Evolutionary conservation across 2,329 filamentous ascomycete genomes (phyloP).

Genomic region (Alternaria brassicae): DNA sequence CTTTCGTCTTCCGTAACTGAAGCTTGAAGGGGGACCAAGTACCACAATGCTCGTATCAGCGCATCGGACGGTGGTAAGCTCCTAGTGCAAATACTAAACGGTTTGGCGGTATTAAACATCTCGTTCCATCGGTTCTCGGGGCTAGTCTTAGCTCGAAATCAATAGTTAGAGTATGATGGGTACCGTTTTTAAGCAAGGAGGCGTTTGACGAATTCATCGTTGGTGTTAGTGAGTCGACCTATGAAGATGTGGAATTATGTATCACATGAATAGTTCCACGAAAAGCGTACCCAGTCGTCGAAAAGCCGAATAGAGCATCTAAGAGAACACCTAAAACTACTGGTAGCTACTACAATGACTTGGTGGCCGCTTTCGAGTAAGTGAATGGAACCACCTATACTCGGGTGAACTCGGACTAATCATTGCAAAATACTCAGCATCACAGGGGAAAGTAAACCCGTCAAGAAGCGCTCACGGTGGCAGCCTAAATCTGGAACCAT

Average conservation of each 20-base stretch:
- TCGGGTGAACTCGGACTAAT: not conserved
- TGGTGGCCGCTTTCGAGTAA: not conserved
- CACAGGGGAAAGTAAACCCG: not conserved
- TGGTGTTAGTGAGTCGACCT: not conserved
- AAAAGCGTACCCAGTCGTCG: not conserved
- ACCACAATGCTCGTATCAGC: not conserved
- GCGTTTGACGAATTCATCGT: not conserved
- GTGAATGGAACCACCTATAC: not conserved
- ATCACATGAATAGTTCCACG: not conserved
- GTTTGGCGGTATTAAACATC: not conserved
- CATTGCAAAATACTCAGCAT: not conserved
- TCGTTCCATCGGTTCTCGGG: not conserved
- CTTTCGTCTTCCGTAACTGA: not conserved
- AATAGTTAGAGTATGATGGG: not conserved
- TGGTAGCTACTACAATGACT: not conserved
- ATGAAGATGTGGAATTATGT: not conserved
- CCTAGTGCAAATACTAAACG: not conserved
- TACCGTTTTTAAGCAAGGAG: not conserved
- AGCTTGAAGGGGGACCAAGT: not conserved
- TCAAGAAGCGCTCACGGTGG: not conserved
- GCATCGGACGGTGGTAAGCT: not conserved
- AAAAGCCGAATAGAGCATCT: not conserved
- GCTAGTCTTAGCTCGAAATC: not conserved
- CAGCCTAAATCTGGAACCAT: not conserved
- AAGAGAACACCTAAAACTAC: not conserved